Conservation (phyloP, 352 stramenopile species). For the Pythium brachiatum region DNA sequence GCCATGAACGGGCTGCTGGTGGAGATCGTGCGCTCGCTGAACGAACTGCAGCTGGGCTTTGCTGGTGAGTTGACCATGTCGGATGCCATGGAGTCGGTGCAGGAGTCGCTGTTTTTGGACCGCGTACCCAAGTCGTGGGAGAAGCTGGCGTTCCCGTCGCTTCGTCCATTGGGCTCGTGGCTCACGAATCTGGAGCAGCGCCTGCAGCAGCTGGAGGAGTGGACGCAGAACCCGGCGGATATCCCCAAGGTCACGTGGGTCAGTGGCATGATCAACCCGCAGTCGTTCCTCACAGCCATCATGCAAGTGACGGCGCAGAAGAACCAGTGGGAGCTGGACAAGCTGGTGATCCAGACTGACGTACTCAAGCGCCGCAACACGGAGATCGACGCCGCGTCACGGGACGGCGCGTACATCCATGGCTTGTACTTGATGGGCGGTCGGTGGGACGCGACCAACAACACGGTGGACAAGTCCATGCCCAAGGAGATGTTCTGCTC, state of each 20-base stretch:
- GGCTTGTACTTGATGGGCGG: constrained; percentile 95
- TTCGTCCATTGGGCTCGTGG: constrained; percentile 91
- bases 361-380: constrained; percentile 93
- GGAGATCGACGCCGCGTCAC: constrained; percentile 87
- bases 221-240: constrained; percentile 94
- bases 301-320: constrained; percentile 98
- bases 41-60: constrained; percentile 96
- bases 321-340: constrained; percentile 96
- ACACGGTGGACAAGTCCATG: constrained; percentile 92
- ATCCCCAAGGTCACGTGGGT: constrained; percentile 97
- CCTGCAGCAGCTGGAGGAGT: constrained; percentile 95
- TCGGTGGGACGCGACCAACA: constrained; percentile 91
- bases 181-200: constrained; percentile 91
- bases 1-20: constrained; percentile 95
- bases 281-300: constrained; percentile 97
- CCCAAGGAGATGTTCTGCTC: constrained; percentile 98
- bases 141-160: constrained; percentile 93
- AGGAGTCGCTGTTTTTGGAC: constrained; percentile 93
- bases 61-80: constrained; percentile 97
- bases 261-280: constrained; percentile 94
- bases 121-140: constrained; percentile 93
- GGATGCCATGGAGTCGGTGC: constrained; percentile 95
- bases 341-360: constrained; percentile 96
- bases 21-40: constrained; percentile 95
- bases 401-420: constrained; percentile 95